phyloP scores from a whole-genome alignment of 371 early-diverging fungal species.

The Blastocladiella emersonii region DNA sequence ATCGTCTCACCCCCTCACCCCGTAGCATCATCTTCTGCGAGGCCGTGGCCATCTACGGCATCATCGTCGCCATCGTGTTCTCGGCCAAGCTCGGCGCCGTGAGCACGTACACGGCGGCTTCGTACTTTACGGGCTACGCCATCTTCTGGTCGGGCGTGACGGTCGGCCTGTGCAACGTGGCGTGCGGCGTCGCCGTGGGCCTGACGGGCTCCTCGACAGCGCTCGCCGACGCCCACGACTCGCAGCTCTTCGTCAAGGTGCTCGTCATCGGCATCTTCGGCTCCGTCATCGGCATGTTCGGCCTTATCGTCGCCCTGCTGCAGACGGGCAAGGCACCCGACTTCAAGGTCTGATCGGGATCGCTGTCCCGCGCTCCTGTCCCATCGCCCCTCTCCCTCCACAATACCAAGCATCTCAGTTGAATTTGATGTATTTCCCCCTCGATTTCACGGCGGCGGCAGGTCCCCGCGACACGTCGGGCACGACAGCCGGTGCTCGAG shows the following conservation, averaged over 20 bases:
- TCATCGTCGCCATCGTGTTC: constrained; percentile 94
- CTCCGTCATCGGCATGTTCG: constrained; percentile 89
- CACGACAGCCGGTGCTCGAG: neutral
- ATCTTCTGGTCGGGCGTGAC: constrained; percentile 95
- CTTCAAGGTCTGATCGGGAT: neutral
- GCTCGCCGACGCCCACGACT: constrained; percentile 90
- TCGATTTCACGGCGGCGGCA: too few relatives aligned
- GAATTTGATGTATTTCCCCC: too few relatives aligned
- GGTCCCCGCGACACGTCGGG: neutral
- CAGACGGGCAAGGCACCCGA: neutral
- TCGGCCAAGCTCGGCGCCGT: constrained; percentile 61
- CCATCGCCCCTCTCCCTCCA: too few relatives aligned
- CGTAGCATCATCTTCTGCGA: constrained; percentile 89
- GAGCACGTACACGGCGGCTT: constrained; percentile 5
- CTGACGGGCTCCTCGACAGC: constrained; percentile 87
- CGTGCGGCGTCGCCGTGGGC: constrained; percentile 92
- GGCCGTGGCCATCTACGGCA: constrained; percentile 96
- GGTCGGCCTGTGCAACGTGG: constrained; percentile 83
- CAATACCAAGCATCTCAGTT: too few relatives aligned
- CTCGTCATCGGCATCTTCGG: constrained; percentile 95
- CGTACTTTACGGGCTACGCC: constrained; percentile 49
- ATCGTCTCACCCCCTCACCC: neutral
- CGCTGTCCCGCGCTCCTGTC: too few relatives aligned
- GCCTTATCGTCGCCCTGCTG: constrained; percentile 64
- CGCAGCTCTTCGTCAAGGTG: constrained; percentile 86